These are phyloP conservation scores for Xylaria sp. DNA, from an alignment of 2,329 filamentous ascomycete genomes.

Conservation along the genomic window DNA sequence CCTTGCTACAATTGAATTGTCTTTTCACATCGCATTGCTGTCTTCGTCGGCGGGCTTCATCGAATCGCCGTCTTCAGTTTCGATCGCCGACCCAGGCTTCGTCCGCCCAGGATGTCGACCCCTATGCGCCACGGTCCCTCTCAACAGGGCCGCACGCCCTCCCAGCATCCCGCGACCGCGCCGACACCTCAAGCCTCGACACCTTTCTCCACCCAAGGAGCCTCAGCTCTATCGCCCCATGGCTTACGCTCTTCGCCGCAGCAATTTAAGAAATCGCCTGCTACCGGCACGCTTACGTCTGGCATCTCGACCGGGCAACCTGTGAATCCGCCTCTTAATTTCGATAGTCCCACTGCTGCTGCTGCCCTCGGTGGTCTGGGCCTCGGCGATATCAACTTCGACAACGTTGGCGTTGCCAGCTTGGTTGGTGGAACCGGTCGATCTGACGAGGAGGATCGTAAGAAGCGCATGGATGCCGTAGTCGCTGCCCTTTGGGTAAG, in stretches of 20 bases:
- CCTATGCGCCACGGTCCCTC: conserved; percentile 39
- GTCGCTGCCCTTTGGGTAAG: conserved; percentile 46
- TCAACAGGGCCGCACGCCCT: conserved; percentile 47
- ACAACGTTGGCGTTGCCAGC: conserved; percentile 45
- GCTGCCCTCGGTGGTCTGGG: conserved; percentile 55
- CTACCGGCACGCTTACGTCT: conserved; percentile 38
- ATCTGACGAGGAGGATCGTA: conserved; percentile 49
- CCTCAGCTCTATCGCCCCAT: conserved; percentile 54
- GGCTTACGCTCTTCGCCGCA: conserved; percentile 57
- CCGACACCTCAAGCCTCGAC: conserved; percentile 63
- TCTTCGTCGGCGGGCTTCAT: background rate
- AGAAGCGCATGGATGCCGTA: conserved; percentile 50
- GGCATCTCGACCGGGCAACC: conserved; percentile 45
- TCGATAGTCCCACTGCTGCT: conserved; percentile 59
- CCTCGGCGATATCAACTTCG: conserved; percentile 50
- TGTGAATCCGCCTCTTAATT: conserved; percentile 46
- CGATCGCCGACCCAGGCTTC: background rate
- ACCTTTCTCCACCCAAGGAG: conserved; percentile 53
- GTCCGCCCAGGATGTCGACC: conserved; percentile 29
- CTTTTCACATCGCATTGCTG: too few species aligned
- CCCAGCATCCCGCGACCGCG: conserved; percentile 44
- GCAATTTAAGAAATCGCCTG: conserved; percentile 59
- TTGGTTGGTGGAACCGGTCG: conserved; percentile 39
- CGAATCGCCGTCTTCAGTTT: background rate
- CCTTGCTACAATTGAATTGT: too few species aligned